Percentiles rank a stretch among this genome's conserved stretches.
phyloP scores from a whole-genome alignment of 2,329 filamentous ascomycete genomes.

The Fusarium sulawesiense region DNA sequence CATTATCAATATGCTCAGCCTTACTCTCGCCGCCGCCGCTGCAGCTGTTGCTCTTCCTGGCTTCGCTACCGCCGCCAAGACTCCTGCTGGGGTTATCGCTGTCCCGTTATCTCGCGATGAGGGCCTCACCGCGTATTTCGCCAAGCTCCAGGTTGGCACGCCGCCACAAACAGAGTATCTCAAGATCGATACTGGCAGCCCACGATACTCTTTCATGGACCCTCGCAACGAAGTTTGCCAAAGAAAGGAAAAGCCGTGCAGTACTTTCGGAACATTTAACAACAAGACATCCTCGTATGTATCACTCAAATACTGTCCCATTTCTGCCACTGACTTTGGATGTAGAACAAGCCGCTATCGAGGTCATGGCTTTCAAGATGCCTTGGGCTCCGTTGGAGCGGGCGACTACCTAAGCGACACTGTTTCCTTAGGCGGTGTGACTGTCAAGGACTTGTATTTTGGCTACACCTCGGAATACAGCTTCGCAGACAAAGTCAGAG shows the following conservation, averaged over 20 bases:
- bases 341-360: background rate
- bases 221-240: background rate
- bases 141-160: slow-evolving; percentile 1
- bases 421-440: background rate
- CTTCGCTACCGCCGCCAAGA: background rate
- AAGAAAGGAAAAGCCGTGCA: background rate
- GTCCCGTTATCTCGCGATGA: slow-evolving; percentile 10
- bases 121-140: slow-evolving; percentile 4
- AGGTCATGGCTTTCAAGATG: background rate
- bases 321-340: fast-evolving
- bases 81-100: background rate
- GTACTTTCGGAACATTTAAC: background rate
- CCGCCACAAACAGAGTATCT: slow-evolving; percentile 7
- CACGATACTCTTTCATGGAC: slow-evolving; percentile 8
- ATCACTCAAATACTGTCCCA: fast-evolving
- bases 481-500: background rate
- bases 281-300: slow-evolving; percentile 3
- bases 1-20: background rate
- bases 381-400: background rate
- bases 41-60: fast-evolving
- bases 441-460: slow-evolving; percentile 5
- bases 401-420: slow-evolving; percentile 1
- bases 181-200: slow-evolving; percentile 11
- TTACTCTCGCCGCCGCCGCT: background rate
- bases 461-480: background rate